phyloP scores from a whole-genome alignment of 495 filamentous ascomycete species.

The Hypoxylon perforatum region DNA sequence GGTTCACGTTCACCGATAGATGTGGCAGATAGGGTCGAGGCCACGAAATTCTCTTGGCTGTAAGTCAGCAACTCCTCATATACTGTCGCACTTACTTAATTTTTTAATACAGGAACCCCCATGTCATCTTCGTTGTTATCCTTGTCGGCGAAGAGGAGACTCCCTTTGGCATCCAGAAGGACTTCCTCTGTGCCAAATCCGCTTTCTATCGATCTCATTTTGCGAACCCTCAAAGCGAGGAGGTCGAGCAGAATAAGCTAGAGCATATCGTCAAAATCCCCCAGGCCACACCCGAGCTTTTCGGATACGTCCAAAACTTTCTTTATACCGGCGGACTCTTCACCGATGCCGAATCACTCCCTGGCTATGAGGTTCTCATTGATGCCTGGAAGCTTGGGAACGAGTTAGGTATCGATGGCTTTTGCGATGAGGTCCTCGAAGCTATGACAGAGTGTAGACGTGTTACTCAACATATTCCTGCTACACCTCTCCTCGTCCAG shows the following conservation, averaged over 20 bases:
- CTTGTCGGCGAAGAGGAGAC: slow-evolving; percentile 60
- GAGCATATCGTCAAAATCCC: slow-evolving; percentile 61
- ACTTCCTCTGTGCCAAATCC: slow-evolving; percentile 63
- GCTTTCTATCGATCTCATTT: slow-evolving; percentile 58
- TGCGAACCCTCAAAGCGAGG: slow-evolving; percentile 35
- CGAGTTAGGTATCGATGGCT: slow-evolving; percentile 61
- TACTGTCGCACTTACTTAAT: slow-evolving; percentile 8
- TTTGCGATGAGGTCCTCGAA: slow-evolving; percentile 62
- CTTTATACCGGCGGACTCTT: slow-evolving; percentile 61
- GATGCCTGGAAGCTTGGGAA: slow-evolving; percentile 64
- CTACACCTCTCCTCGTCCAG: slow-evolving; percentile 62
- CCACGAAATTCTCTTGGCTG: slow-evolving; percentile 42
- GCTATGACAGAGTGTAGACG: slow-evolving; percentile 63
- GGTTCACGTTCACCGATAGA: slow-evolving; percentile 1
- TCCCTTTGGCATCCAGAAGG: slow-evolving; percentile 66
- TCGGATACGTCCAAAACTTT: slow-evolving; percentile 63
- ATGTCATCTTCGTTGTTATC: slow-evolving; percentile 63
- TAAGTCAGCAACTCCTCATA: slow-evolving; percentile 24
- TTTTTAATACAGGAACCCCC: slow-evolving; percentile 54
- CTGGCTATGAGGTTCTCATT: slow-evolving; percentile 62
- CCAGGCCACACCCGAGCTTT: slow-evolving; percentile 56
- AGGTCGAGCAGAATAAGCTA: slow-evolving; percentile 40
- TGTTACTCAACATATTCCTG: slow-evolving; percentile 60
- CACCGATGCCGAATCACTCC: slow-evolving; percentile 49
- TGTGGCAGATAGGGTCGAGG: not conserved